Base-by-base conservation (phyloP, 106 monocot species). In the Dioscorea alata region DNA sequence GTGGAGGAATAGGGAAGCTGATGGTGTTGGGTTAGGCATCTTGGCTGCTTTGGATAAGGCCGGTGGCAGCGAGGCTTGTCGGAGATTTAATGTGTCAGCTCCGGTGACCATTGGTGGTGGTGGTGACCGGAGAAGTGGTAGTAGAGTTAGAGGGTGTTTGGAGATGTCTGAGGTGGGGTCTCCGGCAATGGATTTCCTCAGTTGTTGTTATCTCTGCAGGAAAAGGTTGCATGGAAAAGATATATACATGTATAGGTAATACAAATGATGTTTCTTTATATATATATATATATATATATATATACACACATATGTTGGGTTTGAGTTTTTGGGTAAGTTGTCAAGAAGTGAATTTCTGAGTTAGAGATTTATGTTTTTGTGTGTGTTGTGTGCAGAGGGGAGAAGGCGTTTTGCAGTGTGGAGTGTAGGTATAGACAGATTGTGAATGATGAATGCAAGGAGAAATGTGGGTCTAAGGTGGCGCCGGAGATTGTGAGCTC, bases 1-100 rank as follows among this genome's bases (percentile, higher is more conserved):
- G n/a, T 90, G 94, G 94, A 87, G 63, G 63, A 87, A 78, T 19
- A 80, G 85, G 48, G 89, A 84, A 18, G 76, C 87, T 31, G 94
- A 78, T 33, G 83, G 87, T 10, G 76, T 90, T 23, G 90, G 94
- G 49, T 80, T 94, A 0, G 87, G 76, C 51, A 90, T 94, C 75
- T 76, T 90, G 20, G 78, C 68, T 2, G 82, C 84, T 25, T 79
- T 90, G n/a, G 76, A 82, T 28, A 79, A 33, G 14, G 48, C 51
- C 53, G 52, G 12, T 24, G 42, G 42, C 28, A 28, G 28, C 5
- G 9, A 42, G 42, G 42, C 42, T 42, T 10, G 10, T 42, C 5
- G 42, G 42, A 42, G 42, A 9, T 13, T 65, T 17, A n/a, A 21
- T 48, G 18, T 48, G 5, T 65, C 65, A n/a, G 69, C 70, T n/a